Percentiles rank a stretch among this genome's conserved stretches.
Evolutionary conservation across 805 yeast genomes (phyloP).

Genomic region (Yarrowia porcina): DNA sequence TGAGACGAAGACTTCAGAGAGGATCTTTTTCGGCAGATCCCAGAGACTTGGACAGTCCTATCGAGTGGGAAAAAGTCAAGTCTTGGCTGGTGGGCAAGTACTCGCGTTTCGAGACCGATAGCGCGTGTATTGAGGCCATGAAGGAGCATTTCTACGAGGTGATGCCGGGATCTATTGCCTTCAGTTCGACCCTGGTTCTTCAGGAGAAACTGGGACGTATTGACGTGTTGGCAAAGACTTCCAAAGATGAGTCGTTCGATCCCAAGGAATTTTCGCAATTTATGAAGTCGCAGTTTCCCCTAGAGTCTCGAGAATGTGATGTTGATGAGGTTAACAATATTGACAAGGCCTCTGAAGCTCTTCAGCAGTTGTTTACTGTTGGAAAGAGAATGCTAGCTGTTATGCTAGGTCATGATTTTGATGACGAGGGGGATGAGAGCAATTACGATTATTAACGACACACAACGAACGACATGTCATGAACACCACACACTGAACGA

Average conservation of each 20-base stretch:
- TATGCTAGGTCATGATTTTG: conserved; percentile 9
- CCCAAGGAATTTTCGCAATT: neutral
- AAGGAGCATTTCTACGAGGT: conserved; percentile 21
- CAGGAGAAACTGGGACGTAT: conserved; percentile 8
- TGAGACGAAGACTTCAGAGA: conserved; percentile 5
- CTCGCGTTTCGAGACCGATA: conserved; percentile 12
- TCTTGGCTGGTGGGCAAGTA: conserved; percentile 13
- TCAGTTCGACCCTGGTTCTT: neutral
- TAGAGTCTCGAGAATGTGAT: conserved; percentile 16
- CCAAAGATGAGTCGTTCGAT: conserved; percentile 11
- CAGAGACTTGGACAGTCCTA: neutral
- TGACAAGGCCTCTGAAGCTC: conserved; percentile 12
- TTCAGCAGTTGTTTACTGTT: conserved; percentile 15
- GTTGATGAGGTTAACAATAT: neutral
- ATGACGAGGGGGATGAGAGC: neutral
- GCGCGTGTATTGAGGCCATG: neutral
- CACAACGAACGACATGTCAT: neutral
- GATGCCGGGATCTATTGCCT: conserved; percentile 9
- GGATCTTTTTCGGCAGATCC: conserved; percentile 7
- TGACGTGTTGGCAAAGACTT: conserved; percentile 3
- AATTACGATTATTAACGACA: neutral
- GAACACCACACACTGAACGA: too few relatives aligned
- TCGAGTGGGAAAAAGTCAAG: conserved; percentile 23
- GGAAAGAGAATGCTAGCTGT: neutral
- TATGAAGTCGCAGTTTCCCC: conserved; percentile 11